Evolutionary conservation across 2,329 filamentous ascomycete genomes (phyloP).

Genomic region (Fusarium xyrophilum): DNA sequence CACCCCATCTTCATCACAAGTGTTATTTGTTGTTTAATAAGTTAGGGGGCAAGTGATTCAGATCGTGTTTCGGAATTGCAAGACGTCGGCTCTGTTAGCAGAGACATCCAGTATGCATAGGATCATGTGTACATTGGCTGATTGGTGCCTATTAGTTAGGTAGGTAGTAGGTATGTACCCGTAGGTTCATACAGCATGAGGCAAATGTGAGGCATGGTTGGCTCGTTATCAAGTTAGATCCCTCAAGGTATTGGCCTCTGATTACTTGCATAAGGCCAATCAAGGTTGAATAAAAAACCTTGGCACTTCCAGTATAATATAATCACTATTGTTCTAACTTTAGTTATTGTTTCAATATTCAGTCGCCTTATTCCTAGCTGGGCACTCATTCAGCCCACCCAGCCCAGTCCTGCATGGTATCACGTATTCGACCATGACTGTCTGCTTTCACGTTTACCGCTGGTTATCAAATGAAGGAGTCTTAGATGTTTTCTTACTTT

Average conservation of each 20-base stretch:
- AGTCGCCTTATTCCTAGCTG: neutral
- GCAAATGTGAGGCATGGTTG: neutral
- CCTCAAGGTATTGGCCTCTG: neutral
- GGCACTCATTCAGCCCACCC: neutral
- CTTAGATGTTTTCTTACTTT: neutral
- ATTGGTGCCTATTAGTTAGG: neutral
- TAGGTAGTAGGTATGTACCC: neutral
- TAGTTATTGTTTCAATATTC: neutral
- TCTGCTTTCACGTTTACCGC: neutral
- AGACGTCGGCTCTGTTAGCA: conserved; percentile 4
- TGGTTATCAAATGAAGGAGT: neutral
- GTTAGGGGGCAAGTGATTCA: conserved; percentile 22
- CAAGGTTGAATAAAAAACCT: neutral
- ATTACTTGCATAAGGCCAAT: neutral
- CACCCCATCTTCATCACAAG: neutral
- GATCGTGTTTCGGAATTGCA: conserved; percentile 24
- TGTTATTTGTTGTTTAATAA: neutral
- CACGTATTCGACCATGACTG: neutral
- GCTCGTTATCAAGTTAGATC: neutral
- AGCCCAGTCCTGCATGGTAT: conserved; percentile 5
- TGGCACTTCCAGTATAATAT: neutral
- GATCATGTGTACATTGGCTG: neutral
- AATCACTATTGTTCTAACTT: neutral
- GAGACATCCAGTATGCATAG: neutral
- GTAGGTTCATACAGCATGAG: neutral